These are phyloP conservation scores for Apium graveolens DNA, from an alignment of 129 eudicot genomes.

Conservation along the genomic window DNA sequence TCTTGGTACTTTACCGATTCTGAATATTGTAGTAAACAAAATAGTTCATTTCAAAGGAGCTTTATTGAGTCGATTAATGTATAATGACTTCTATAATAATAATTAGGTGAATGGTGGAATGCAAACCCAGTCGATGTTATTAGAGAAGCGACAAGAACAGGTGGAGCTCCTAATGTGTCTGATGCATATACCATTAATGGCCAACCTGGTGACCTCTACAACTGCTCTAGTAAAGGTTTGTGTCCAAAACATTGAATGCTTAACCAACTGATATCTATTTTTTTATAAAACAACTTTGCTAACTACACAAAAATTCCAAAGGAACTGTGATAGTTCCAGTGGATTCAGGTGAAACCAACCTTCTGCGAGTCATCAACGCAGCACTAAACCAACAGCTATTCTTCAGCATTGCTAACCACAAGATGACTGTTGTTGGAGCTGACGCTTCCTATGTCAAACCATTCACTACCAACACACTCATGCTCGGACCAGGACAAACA, in stretches of 20 bases:
- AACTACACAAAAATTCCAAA: neutral
- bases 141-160: constrained; percentile 21
- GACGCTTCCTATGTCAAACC: constrained; percentile 41
- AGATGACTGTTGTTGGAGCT: constrained; percentile 38
- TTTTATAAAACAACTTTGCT: neutral
- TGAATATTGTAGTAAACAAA: neutral
- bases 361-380: constrained; percentile 38
- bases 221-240: constrained; percentile 33
- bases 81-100: neutral
- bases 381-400: constrained; percentile 46
- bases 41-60: neutral
- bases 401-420: constrained; percentile 38
- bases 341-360: constrained; percentile 28
- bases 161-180: constrained; percentile 39
- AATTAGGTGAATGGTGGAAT: constrained; percentile 43
- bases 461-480: constrained; percentile 27
- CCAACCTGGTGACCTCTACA: constrained; percentile 38
- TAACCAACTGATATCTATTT: neutral
- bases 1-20: constrained; percentile 19
- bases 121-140: constrained; percentile 20
- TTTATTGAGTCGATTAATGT: neutral
- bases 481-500: constrained; percentile 55
- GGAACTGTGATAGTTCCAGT: constrained; percentile 27
- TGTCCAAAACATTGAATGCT: neutral
- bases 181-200: constrained; percentile 45